Conservation (phyloP, 140 eudicot genomes). For the Artemisia princeps region DNA sequence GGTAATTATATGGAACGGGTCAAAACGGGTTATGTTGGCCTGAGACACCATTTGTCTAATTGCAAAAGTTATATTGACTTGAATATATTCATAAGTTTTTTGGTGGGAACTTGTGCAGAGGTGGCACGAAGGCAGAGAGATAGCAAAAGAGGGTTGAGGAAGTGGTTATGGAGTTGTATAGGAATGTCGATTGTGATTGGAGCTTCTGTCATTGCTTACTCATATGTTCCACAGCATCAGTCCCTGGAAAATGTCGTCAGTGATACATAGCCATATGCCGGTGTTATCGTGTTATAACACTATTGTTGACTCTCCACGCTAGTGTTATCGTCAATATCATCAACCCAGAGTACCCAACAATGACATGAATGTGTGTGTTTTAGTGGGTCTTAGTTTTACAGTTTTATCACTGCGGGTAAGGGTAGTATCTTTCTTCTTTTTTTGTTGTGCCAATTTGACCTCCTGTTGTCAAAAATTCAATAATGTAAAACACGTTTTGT, state of each 20-base stretch:
- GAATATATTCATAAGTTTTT: neutral
- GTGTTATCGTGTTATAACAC: too few species aligned
- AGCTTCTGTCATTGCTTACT: constrained; percentile 55
- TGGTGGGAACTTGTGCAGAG: constrained; percentile 39
- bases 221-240: constrained; percentile 35
- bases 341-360: too few species aligned
- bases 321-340: too few species aligned
- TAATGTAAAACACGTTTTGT: too few species aligned
- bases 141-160: constrained; percentile 38
- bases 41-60: neutral
- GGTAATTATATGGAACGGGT: neutral
- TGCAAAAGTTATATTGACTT: neutral
- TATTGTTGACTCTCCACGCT: too few species aligned
- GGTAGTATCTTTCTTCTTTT: too few species aligned
- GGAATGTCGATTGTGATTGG: constrained; percentile 52
- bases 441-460: too few species aligned
- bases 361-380: too few species aligned
- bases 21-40: neutral
- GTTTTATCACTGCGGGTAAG: too few species aligned
- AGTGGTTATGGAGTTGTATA: constrained; percentile 66
- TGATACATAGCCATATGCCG: constrained; percentile 6
- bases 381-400: too few species aligned
- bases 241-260: neutral
- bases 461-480: too few species aligned
- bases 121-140: constrained; percentile 54